Evolutionary conservation across 768 basidiomycete genomes (phyloP), one percentile per base, ranked within the genome.

Genomic region (Mycena capillaripes): DNA sequence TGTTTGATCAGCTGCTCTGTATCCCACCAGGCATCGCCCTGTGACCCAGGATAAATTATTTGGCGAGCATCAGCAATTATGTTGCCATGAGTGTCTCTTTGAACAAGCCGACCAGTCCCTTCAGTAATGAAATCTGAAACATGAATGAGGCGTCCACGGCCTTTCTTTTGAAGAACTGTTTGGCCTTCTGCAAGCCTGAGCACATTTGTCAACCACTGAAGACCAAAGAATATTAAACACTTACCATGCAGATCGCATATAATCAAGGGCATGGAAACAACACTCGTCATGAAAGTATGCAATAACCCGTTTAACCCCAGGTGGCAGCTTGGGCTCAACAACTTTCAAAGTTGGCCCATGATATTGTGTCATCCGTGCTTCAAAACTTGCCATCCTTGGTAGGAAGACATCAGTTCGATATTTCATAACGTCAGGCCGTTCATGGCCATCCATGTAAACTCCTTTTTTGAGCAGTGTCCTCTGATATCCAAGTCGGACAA

Each of bases 391-490:
- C 69, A 74, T 74, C 40, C 17, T n/a, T 19, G 73, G 73, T 14
- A 74, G 59, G 64, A 71, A 74, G 29, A 75, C 63, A 12, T 77
- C 73, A 25, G 73, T 62, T 1, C 66, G 46, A 58, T 78, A 74
- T 36, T 71, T 62, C 16, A 64, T 58, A 63, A 58, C 63, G 59
- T 75, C 25, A 23, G 64, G 78, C n/a, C 71, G 74, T 72, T 86
- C 81, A 70, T 85, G 79, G 8, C 83, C 84, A 79, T 84, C 84
- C 60, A 81, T 76, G 74, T 79, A 84, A 19, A 84, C 79, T 0
- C 85, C 84, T 44, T 82, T 83, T 23, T 75, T 72, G 0, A 76
- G 48, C 7, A 78, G 25, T 12, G 76, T 80, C 55, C 77, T 77
- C 1, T 75, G 32, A 80, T 82, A 86, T 1, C 77, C 80, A 5